Conservation (phyloP, 2,329 filamentous ascomycete species). For the Coniochaeta prunicola region DNA sequence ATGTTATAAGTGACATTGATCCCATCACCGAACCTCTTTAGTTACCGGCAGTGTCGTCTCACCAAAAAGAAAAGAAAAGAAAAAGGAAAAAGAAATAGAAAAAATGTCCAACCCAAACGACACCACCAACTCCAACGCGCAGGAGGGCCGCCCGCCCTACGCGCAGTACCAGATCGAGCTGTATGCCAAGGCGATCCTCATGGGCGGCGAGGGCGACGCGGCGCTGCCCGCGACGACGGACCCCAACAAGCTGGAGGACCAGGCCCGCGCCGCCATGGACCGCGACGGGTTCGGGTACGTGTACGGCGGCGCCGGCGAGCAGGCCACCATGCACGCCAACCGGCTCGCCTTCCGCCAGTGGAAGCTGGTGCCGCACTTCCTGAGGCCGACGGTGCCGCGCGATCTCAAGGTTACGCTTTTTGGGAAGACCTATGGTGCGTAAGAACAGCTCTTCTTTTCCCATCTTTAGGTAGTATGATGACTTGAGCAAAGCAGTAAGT, state of each 20-base stretch:
- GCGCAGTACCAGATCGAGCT: constrained; percentile 27
- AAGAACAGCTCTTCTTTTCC: no score
- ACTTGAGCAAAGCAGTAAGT: no score
- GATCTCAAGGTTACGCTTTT: constrained; percentile 47
- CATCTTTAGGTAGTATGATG: no score
- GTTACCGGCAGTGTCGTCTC: neutral
- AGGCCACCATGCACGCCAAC: constrained; percentile 54
- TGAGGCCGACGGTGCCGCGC: constrained; percentile 34
- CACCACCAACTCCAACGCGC: neutral
- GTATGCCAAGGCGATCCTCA: constrained; percentile 44
- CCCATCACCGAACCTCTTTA: neutral
- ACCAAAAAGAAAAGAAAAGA: neutral
- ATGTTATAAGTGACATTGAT: no score
- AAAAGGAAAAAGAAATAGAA: no score
- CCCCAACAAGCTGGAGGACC: constrained; percentile 46
- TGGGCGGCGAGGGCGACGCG: constrained; percentile 38
- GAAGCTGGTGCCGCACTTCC: constrained; percentile 44
- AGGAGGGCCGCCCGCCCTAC: constrained; percentile 7
- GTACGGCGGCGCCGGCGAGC: constrained; percentile 54
- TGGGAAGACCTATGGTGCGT: constrained; percentile 35
- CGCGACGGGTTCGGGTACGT: constrained; percentile 49
- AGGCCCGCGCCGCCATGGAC: constrained; percentile 41
- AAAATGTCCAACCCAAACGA: neutral
- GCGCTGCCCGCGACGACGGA: constrained; percentile 46
- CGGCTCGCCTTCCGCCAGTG: constrained; percentile 47